Conservation (phyloP, 1,139 yeast genomes). For the Eremothecium gossypii region DNA sequence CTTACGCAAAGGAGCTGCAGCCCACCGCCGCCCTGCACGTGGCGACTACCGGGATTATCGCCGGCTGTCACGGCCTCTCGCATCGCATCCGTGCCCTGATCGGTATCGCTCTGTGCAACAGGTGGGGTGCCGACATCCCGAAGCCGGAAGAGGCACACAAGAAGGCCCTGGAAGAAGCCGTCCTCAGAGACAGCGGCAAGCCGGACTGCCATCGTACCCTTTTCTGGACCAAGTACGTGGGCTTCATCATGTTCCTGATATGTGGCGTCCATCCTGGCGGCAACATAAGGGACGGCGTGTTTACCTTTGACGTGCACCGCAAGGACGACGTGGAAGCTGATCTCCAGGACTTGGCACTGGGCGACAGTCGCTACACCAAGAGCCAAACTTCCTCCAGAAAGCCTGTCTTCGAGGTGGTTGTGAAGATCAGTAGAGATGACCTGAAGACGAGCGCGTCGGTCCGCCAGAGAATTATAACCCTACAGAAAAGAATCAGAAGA, state of each 20-base stretch:
- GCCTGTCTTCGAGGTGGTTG: slow-evolving; percentile 36
- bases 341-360: slow-evolving; percentile 18
- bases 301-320: slow-evolving; percentile 32
- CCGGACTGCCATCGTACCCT: slow-evolving; percentile 37
- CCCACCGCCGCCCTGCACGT: slow-evolving; percentile 60
- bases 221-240: slow-evolving; percentile 62
- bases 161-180: slow-evolving; percentile 36
- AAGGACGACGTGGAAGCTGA: slow-evolving; percentile 24
- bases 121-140: slow-evolving; percentile 73
- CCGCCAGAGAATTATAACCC: slow-evolving; percentile 41
- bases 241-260: slow-evolving; percentile 59
- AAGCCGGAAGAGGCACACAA: slow-evolving; percentile 39
- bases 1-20: slow-evolving; percentile 62
- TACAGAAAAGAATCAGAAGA: slow-evolving; percentile 44
- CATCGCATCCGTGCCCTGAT: slow-evolving; percentile 56
- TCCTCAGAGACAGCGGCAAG: slow-evolving; percentile 38
- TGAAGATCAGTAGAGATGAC: slow-evolving; percentile 41
- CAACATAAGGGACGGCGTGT: slow-evolving; percentile 48
- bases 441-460: slow-evolving; percentile 48
- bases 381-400: slow-evolving; percentile 14
- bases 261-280: slow-evolving; percentile 75
- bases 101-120: slow-evolving; percentile 58
- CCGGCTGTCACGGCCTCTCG: slow-evolving; percentile 61
- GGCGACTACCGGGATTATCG: slow-evolving; percentile 57
- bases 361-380: slow-evolving; percentile 21